Evolutionary conservation across 1,284 basidiomycete genomes (phyloP).

Genomic region (Pseudozyma tsukubaensis): DNA sequence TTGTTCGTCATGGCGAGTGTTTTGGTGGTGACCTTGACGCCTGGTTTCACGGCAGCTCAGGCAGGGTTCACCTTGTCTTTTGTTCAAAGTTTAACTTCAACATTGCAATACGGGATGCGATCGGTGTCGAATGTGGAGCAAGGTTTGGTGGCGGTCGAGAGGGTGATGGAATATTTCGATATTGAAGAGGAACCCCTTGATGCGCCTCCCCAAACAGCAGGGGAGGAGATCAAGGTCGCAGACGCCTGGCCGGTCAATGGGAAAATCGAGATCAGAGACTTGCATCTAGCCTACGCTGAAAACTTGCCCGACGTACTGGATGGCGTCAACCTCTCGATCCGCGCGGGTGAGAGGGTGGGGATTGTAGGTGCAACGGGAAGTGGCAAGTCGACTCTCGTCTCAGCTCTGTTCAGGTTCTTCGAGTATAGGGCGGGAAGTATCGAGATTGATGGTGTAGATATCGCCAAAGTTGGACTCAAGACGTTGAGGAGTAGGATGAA

Average conservation of each 20-base stretch:
- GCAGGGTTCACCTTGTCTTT: constrained; percentile 62
- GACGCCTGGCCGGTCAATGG: constrained; percentile 65
- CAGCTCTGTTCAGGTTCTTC: constrained; percentile 79
- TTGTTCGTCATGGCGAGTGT: constrained; percentile 57
- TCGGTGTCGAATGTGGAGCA: constrained; percentile 69
- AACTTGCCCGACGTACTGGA: constrained; percentile 72
- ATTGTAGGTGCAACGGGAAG: constrained; percentile 72
- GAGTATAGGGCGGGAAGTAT: constrained; percentile 76
- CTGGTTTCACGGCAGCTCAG: constrained; percentile 21
- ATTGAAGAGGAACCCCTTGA: constrained; percentile 52
- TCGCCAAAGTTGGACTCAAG: constrained; percentile 71
- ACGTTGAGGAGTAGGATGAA: constrained; percentile 64
- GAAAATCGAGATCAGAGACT: constrained; percentile 58
- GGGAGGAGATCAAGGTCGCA: constrained; percentile 36
- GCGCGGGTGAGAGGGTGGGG: constrained; percentile 72
- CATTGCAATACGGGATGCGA: constrained; percentile 57
- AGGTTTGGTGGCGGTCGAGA: constrained; percentile 66
- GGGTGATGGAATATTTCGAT: constrained; percentile 64
- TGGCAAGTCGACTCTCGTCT: constrained; percentile 82
- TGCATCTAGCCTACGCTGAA: constrained; percentile 71
- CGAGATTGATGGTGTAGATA: constrained; percentile 77
- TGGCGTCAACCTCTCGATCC: constrained; percentile 69
- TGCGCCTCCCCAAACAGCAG: constrained; percentile 17
- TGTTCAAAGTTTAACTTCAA: constrained; percentile 54
- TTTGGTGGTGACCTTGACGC: constrained; percentile 48